A percentile compares a stretch with the other conserved stretches of the same genome.
phyloP scores from a whole-genome alignment of 2,329 filamentous ascomycete genomes.

The Arachnopeziza araneosa region DNA sequence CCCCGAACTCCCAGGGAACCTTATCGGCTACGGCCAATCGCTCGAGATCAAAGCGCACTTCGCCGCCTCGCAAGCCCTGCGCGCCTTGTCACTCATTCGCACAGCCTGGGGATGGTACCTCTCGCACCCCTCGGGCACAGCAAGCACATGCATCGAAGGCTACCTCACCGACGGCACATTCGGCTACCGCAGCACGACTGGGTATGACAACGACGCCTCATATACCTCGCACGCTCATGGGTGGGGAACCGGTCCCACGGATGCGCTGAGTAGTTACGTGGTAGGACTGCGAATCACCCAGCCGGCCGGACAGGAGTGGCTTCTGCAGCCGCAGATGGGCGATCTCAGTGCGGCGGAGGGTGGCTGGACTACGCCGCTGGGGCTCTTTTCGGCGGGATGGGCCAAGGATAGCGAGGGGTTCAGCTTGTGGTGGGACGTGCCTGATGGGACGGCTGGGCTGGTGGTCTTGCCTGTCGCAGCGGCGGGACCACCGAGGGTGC shows the following conservation, averaged over 20 bases:
- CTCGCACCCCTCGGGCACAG: slow-evolving; percentile 50
- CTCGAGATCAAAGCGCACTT: slow-evolving; percentile 56
- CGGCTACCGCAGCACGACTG: slow-evolving; percentile 42
- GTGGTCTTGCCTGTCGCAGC: slow-evolving; percentile 10
- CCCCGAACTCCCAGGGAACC: slow-evolving; percentile 49
- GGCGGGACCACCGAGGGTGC: slow-evolving; percentile 4
- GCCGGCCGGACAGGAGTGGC: slow-evolving; percentile 33
- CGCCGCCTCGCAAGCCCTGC: slow-evolving; percentile 38
- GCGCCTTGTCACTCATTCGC: slow-evolving; percentile 51
- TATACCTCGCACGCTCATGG: slow-evolving; percentile 46
- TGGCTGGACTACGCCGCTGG: slow-evolving; percentile 36
- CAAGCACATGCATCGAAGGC: slow-evolving; percentile 54
- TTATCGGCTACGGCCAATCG: slow-evolving; percentile 52
- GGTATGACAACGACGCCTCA: slow-evolving; percentile 42
- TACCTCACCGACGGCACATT: slow-evolving; percentile 51
- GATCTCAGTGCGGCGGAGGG: slow-evolving; percentile 35
- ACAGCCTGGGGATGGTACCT: slow-evolving; percentile 57
- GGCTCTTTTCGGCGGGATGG: slow-evolving; percentile 34
- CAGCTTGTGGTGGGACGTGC: slow-evolving; percentile 12
- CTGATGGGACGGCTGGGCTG: slow-evolving; percentile 12
- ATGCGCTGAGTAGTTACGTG: slow-evolving; percentile 39
- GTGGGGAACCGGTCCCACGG: slow-evolving; percentile 44
- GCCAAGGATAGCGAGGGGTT: slow-evolving; percentile 6
- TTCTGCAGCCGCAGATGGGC: slow-evolving; percentile 36
- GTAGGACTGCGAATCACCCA: slow-evolving; percentile 37